These are phyloP conservation scores for Smallanthus sonchifolius DNA, from an alignment of 129 eudicot genomes.

Conservation along the genomic window DNA sequence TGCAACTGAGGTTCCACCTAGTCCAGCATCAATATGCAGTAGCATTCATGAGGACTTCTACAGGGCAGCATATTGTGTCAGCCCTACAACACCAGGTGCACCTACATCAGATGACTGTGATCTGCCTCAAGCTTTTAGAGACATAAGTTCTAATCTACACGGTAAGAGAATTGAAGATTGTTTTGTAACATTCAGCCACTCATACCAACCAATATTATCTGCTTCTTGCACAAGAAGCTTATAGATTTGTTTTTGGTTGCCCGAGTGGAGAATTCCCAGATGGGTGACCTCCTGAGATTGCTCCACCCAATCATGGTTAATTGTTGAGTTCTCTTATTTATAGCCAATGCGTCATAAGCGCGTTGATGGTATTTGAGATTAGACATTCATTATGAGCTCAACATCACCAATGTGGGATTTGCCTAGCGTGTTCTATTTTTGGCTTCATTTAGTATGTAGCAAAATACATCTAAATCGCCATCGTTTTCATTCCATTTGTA, in stretches of 20 bases:
- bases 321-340: not conserved
- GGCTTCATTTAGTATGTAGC: not conserved
- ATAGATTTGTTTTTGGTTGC: too few relatives aligned
- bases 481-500: not conserved
- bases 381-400: too few relatives aligned
- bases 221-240: not conserved
- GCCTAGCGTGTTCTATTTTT: not conserved
- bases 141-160: conserved; percentile 72
- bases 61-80: conserved; percentile 56
- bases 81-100: conserved; percentile 67
- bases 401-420: not conserved
- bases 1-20: conserved; percentile 96
- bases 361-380: not conserved
- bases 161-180: conserved; percentile 37
- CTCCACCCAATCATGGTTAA: not conserved
- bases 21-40: conserved; percentile 97
- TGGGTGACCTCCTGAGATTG: too few relatives aligned
- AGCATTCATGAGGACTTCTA: conserved; percentile 70
- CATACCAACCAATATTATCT: not conserved
- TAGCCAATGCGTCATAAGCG: not conserved
- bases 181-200: not conserved
- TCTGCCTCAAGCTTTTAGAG: conserved; percentile 66
- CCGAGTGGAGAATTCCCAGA: too few relatives aligned
- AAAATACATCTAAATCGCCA: not conserved
- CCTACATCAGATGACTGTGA: conserved; percentile 49